Evolutionary conservation across 2,329 filamentous ascomycete species (phyloP), one percentile per base, ranked within the genome.

Genomic region (Pochonia chlamydosporia): DNA sequence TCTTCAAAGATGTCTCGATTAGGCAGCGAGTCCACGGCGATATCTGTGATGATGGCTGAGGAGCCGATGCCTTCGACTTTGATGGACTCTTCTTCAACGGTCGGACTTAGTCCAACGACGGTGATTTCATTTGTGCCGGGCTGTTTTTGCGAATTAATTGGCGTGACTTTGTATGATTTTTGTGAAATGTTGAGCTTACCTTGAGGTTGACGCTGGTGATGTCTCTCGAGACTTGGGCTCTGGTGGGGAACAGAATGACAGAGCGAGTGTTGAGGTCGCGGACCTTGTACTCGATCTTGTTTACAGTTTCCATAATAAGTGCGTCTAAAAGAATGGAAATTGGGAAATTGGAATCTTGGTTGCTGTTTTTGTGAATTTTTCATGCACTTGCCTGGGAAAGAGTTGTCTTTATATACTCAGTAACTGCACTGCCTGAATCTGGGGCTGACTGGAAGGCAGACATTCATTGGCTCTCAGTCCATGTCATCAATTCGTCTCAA

Each of bases 181-280:
- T 13, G 13, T 28, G 13, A 13, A 28, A 13, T 8, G 26, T 7
- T 7, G 13, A 13, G 26, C 52, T 33, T 49, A 63, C 61, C 49
- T 59, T 58, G 30, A 65, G 56, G 30, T 46, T 23, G 14, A 84
- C 66, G 52, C 76, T 65, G 48, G 74, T 75, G 58, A 86, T 74
- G 43, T 84, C 78, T 24, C 82, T 74, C 9, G 76, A 71, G 24
- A 86, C 63, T 40, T 82, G 81, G 2, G 82, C 83, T 52, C 76
- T 69, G 2, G 70, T 69, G 0, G 82, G 82, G 49, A 83, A 85
- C 33, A 87, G 70, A 0, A 76, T 81, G n/a, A 87, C 81, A 1
- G 75, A 76, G 43, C 77, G 76, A 30, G 83, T 85, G 8, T 67
- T 57, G 25, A 85, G 66, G 41, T 82, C 72, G 35, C 75, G 73